Evolutionary conservation across 1,284 basidiomycete genomes (phyloP), one percentile per base, ranked within the genome.

Genomic region (Leccinum angustisporum): DNA sequence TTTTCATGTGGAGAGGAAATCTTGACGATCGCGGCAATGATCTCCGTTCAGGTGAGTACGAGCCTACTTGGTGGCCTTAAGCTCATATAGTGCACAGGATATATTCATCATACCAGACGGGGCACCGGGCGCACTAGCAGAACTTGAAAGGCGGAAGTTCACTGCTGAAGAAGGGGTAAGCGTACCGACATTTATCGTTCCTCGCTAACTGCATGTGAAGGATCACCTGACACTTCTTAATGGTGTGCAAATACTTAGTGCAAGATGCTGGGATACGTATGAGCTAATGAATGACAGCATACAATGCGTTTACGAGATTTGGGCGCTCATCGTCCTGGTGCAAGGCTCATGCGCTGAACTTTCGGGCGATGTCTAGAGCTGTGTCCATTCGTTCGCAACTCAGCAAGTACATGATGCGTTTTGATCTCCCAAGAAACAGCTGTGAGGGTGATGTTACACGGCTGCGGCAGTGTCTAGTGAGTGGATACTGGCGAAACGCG

Each of bases 11-110:
- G 94, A 3, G 90, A 96, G 70, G 97, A 99, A 73, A 92, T 97
- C 52, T 78, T 99, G 58, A 94, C 94, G 0, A 97, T 99, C 62
- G 91, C 95, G 1, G 95, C 97, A 0, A 98, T 99, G 94, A 92
- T 91, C 9, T 85, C 92, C 4, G 85, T 97, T 10, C 94, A 95
- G 78, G 92, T 90, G 57, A 58, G 77, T 50, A 46, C 64, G 2
- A 25, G 48, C 33, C 31, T 33, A 33, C 16, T 31, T 54, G 8
- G 11, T n/a, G 16, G 18, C 30, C 18, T 18, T 1, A 10, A 54
- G 16, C 14, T 52, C 14, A 52, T 30, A n/a, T 31, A 7, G 4
- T 21, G 31, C 9, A 40, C 63, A 95, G 90, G 94, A 97, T 72
- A 87, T 90, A 3, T 98, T 98, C 74, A 75, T 95, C 38, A 90